phyloP scores from a whole-genome alignment of 2,329 filamentous ascomycete genomes.

The Diaporthe ampelina region DNA sequence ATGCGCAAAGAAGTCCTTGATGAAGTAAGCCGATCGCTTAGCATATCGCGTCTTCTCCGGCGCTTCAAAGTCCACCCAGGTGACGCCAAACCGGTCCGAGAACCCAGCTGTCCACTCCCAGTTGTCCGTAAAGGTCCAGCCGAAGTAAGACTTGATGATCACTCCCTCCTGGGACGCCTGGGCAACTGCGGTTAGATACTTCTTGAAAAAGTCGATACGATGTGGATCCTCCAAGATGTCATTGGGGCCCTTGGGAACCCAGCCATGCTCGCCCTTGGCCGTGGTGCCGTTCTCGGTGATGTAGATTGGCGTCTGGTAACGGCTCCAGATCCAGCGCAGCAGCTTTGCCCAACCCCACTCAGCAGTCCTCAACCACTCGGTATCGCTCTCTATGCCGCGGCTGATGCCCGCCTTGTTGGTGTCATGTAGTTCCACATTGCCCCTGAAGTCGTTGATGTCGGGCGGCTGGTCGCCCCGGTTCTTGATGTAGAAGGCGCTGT shows the following conservation, averaged over 20 bases:
- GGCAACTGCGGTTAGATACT: slow-evolving; percentile 55
- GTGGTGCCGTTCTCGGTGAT: slow-evolving; percentile 60
- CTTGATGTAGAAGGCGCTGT: slow-evolving; percentile 55
- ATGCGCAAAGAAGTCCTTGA: slow-evolving; percentile 50
- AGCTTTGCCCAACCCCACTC: slow-evolving; percentile 56
- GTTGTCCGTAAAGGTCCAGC: slow-evolving; percentile 59
- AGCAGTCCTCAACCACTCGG: slow-evolving; percentile 55
- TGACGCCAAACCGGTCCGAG: slow-evolving; percentile 56
- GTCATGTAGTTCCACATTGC: slow-evolving; percentile 54
- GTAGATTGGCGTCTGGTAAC: slow-evolving; percentile 57
- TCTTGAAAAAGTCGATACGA: slow-evolving; percentile 55
- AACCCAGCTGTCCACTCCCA: slow-evolving; percentile 60
- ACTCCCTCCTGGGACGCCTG: slow-evolving; percentile 54
- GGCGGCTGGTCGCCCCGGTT: slow-evolving; percentile 51
- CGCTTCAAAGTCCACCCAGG: slow-evolving; percentile 57
- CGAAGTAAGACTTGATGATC: slow-evolving; percentile 57
- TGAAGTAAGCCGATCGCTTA: slow-evolving; percentile 50
- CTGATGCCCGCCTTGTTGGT: slow-evolving; percentile 51
- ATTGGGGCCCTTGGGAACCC: slow-evolving; percentile 47
- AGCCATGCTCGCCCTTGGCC: slow-evolving; percentile 55
- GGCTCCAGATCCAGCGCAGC: slow-evolving; percentile 56
- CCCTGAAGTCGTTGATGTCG: slow-evolving; percentile 56
- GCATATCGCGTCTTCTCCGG: slow-evolving; percentile 53
- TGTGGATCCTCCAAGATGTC: slow-evolving; percentile 55
- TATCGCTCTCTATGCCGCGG: slow-evolving; percentile 54